Evolutionary conservation across 2,329 filamentous ascomycete genomes (phyloP).

Genomic region (Cercospora brassicicola): DNA sequence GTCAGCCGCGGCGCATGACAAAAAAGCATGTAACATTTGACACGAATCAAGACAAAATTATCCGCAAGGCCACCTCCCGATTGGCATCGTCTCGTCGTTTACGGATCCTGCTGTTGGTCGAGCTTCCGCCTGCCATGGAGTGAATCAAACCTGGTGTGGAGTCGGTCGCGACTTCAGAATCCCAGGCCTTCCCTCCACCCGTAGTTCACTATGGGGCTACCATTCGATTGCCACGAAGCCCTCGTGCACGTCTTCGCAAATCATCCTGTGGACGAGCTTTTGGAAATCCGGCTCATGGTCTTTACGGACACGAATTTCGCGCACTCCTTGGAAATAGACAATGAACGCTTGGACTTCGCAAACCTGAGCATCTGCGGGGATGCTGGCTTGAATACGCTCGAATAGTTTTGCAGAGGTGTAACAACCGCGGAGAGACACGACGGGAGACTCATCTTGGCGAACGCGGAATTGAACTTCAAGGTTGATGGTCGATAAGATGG

Average conservation of each 20-base stretch:
- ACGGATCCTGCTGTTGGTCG: neutral
- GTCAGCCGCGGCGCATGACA: neutral
- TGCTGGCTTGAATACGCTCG: neutral
- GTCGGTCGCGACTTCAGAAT: neutral
- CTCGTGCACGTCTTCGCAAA: neutral
- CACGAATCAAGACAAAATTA: neutral
- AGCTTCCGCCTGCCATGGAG: neutral
- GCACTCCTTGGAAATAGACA: neutral
- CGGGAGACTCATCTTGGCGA: neutral
- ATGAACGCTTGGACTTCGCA: neutral
- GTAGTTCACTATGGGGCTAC: neutral
- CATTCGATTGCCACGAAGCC: neutral
- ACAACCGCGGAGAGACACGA: neutral
- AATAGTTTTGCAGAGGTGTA: neutral
- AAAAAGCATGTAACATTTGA: slow-evolving; percentile 1
- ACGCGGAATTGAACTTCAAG: neutral
- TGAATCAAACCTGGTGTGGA: neutral
- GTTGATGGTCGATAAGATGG: neutral
- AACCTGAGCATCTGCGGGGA: neutral
- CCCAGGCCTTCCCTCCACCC: neutral
- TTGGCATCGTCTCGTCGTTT: neutral
- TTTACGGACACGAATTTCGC: neutral
- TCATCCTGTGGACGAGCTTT: neutral
- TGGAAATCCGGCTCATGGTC: neutral
- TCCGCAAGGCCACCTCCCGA: neutral